Evolutionary conservation across 257 asterid species (phyloP).

Genomic region (Penstemon eatonii): DNA sequence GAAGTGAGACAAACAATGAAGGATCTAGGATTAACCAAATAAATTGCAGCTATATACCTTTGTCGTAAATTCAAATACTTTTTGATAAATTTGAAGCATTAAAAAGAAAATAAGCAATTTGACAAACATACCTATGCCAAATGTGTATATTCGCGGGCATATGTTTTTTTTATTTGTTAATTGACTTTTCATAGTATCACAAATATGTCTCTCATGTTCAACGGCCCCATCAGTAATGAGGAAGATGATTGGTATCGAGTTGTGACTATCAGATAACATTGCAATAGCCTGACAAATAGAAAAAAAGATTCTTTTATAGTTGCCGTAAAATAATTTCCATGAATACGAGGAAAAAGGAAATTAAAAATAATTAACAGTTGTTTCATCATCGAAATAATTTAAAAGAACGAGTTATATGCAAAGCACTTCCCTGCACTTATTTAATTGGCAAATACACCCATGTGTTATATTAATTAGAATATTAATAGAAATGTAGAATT

Average conservation of each 20-base stretch:
- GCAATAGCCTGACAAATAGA: constrained; percentile 62
- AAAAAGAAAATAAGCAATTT: background rate
- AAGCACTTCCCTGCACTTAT: too few species aligned
- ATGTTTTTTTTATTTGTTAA: constrained; percentile 44
- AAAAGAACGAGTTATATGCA: background rate
- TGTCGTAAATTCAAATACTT: background rate
- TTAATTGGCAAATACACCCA: too few species aligned
- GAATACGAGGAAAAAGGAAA: background rate
- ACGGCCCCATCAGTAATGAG: constrained; percentile 94
- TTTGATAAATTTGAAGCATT: background rate
- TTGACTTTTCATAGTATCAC: constrained; percentile 56
- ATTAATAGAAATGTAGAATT: background rate
- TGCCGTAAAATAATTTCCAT: constrained; percentile 10
- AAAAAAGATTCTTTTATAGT: constrained; percentile 15
- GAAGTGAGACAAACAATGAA: constrained; percentile 19
- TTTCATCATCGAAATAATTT: background rate
- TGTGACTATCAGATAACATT: constrained; percentile 58
- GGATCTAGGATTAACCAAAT: background rate
- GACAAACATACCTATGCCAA: constrained; percentile 73
- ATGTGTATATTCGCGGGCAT: constrained; percentile 73
- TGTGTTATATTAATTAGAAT: background rate
- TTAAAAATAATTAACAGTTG: background rate
- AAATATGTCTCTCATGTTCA: constrained; percentile 81
- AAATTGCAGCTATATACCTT: background rate
- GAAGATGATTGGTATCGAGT: constrained; percentile 61